Percentiles rank a stretch among this genome's conserved stretches.
Evolutionary conservation across 768 basidiomycete genomes (phyloP).

Genomic region (Cantharellus anzutake): DNA sequence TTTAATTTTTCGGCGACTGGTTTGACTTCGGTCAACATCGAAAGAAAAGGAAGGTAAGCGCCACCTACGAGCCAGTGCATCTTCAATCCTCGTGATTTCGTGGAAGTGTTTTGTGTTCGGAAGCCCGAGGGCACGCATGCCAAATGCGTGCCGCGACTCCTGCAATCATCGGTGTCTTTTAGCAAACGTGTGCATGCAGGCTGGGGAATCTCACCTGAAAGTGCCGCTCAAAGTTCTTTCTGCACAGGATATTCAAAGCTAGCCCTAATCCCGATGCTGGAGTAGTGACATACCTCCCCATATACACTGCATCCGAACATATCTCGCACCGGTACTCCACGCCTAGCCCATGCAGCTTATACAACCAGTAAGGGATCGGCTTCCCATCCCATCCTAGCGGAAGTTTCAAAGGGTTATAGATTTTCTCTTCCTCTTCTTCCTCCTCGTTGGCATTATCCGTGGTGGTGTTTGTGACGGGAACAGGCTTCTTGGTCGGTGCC

Average conservation of each 20-base stretch:
- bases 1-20: slow-evolving; percentile 94
- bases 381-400: slow-evolving; percentile 98
- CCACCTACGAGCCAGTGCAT: slow-evolving; percentile 76
- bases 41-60: background rate
- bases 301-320: slow-evolving; percentile 90
- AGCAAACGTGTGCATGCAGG: slow-evolving; percentile 1
- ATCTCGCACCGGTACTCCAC: slow-evolving; percentile 97
- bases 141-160: slow-evolving; percentile 94
- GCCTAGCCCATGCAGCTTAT: slow-evolving; percentile 95
- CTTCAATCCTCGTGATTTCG: slow-evolving; percentile 92
- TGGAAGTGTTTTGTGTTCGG: slow-evolving; percentile 99
- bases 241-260: slow-evolving; percentile 12
- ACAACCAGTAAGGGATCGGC: slow-evolving; percentile 97
- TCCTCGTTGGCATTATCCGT: slow-evolving; percentile 34
- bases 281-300: slow-evolving; percentile 51
- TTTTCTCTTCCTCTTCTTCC: slow-evolving; percentile 88
- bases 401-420: slow-evolving; percentile 94
- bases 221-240: slow-evolving; percentile 92
- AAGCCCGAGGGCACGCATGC: slow-evolving; percentile 90
- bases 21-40: background rate
- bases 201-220: slow-evolving; percentile 43
- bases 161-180: slow-evolving; percentile 13
- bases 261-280: background rate
- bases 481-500: slow-evolving; percentile 29
- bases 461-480: slow-evolving; percentile 25